Base-by-base conservation (phyloP, 805 yeast genomes). In the Jamesozyma lodderae region DNA sequence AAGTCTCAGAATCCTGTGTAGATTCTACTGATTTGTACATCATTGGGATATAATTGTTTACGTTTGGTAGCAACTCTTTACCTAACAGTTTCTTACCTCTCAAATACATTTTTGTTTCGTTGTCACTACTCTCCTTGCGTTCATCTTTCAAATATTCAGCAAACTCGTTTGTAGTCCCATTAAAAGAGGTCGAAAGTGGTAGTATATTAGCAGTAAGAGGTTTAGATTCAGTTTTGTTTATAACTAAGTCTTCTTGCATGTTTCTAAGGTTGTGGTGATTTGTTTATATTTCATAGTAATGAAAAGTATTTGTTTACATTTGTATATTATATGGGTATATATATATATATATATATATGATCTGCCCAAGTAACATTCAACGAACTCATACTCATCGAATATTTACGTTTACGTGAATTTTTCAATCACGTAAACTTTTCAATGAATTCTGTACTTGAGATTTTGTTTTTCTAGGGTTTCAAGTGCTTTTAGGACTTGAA, bases 11-110 rank as follows among this genome's bases (percentile, higher is more conserved):
- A 11, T 14, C 19, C 23, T 17, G 22, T 18, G 10, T 30, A 6
- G 33, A 14, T 10, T 10, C 23, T 17, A 9, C 33, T 10, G 8
- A 18, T 19, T 34, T 31, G 5, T 16, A 11, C 6, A 5, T 22
- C 6, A 23, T 5, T 6, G 16, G 19, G 5, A 29, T 14, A 18
- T 11, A 30, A n/a, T 17, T 20, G 5, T 16, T 13, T 2, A 14
- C 6, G 3, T 25, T n/a, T 2, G 29, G 8, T 7, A 14, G 5
- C n/a, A 36, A 18, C 9, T 16, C 11, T 19, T 24, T 20, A 11
- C 34, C 32, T 10, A 23, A 8, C 6, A 36, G 23, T 20, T 36
- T 30, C 3, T 36, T 36, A 9, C 39, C 39, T 14, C 34, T 21
- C 10, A 36, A 2, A 11, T 30, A 30, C 2, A 24, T 30, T 2